These are phyloP conservation scores for Ganoderma resinaceum DNA, from an alignment of 1,284 basidiomycete species.

Conservation along the genomic window DNA sequence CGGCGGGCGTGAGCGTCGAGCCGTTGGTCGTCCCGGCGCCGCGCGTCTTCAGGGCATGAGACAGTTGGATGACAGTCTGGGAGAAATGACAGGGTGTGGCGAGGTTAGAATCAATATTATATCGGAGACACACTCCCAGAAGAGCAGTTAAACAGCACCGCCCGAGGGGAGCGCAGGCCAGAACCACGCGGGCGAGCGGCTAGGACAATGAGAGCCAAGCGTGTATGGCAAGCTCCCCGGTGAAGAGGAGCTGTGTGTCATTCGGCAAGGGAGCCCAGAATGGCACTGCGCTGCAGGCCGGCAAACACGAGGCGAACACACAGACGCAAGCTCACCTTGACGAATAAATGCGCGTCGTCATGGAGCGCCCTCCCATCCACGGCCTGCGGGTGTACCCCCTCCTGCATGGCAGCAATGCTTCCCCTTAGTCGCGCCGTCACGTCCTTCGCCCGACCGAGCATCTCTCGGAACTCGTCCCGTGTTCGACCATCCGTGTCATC, in stretches of 20 bases:
- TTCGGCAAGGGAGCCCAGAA: conserved; percentile 2
- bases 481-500: conserved; percentile 32
- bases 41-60: conserved; percentile 68
- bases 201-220: neutral
- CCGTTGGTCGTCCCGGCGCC: conserved; percentile 40
- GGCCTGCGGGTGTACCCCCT: conserved; percentile 41
- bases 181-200: neutral
- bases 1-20: conserved; percentile 13
- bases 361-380: conserved; percentile 64
- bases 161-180: neutral
- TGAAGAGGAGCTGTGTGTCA: neutral
- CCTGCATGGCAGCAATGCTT: conserved; percentile 59
- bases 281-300: conserved; percentile 3
- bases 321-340: conserved; percentile 58
- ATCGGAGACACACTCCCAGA: neutral
- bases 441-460: conserved; percentile 59
- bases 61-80: conserved; percentile 73
- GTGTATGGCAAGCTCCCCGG: neutral
- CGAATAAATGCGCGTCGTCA: conserved; percentile 75
- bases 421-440: conserved; percentile 64
- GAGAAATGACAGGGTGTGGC: conserved; percentile 12
- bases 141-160: conserved; percentile 12
- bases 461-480: conserved; percentile 51
- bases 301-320: conserved; percentile 22
- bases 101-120: neutral